Evolutionary conservation across 2,329 filamentous ascomycete genomes (phyloP), one percentile per base, ranked within the genome.

Genomic region (Exophiala lecanii-corni): DNA sequence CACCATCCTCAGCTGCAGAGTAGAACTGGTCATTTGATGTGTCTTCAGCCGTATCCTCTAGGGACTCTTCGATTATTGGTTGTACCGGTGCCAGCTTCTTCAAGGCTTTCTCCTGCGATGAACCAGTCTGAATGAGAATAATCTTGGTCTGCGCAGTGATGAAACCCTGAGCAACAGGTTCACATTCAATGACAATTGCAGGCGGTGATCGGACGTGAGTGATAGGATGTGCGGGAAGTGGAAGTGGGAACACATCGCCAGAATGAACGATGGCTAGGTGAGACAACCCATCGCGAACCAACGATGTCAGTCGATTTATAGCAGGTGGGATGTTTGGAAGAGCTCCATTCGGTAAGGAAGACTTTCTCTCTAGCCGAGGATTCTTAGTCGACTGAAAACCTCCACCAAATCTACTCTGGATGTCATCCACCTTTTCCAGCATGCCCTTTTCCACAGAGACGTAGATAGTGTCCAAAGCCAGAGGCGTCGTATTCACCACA

Each of bases 1-100:
- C 58, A 50, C 81, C 77, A 51, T 94, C 89, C 61, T 96, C 91
- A 2, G 87, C 84, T 1, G 91, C 91, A 4, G 91, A 96, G 64
- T 80, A 96, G 68, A 96, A 96, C 55, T 89, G 83, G 59, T 97
- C 91, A 45, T 86, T 94, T 4, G 86, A 82, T 1, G 85, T 88
- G 56, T 94, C 88, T 44, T 94, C 86, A 20, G 85, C 84, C 36
- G 73, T 72, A 48, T 78, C 74, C 41, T 68, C 72, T 12, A 66
- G 73, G 17, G 78, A 73, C 33, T 79, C 81, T 54, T 82, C 80
- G 20, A 83, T 68, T 5, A 72, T 74, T 13, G 73, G 71, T 1
- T 69, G 62, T 1, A 73, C 60, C 9, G 75, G 68, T 40, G 66
- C 63, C 13, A 69, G 66, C 19, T 66, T 65, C 43, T 68, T 69